Conservation (phyloP, 2,329 filamentous ascomycete genomes). For the Pestalotiopsis sp. region DNA sequence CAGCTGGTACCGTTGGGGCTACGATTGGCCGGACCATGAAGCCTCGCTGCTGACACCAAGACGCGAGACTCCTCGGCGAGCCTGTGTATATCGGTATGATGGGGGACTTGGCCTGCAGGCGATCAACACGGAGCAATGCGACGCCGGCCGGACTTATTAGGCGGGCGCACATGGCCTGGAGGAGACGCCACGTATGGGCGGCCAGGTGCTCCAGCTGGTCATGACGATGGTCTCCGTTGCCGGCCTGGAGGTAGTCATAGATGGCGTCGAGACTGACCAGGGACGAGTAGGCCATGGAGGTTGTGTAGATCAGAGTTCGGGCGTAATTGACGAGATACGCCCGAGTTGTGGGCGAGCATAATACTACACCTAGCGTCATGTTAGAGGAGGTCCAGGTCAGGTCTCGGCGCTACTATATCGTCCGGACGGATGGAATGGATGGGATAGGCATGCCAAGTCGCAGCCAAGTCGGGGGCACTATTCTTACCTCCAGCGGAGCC, state of each 20-base stretch:
- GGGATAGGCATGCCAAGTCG: no score
- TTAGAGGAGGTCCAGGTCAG: conserved; percentile 17
- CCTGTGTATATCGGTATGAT: conserved; percentile 58
- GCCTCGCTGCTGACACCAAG: conserved; percentile 49
- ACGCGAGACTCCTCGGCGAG: conserved; percentile 52
- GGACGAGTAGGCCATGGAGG: conserved; percentile 62
- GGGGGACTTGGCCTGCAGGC: conserved; percentile 40
- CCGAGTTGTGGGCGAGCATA: conserved; percentile 60
- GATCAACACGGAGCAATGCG: neutral
- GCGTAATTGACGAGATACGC: conserved; percentile 75
- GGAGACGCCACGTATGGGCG: conserved; percentile 21
- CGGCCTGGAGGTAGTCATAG: conserved; percentile 27
- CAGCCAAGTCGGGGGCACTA: neutral
- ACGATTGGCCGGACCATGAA: conserved; percentile 60
- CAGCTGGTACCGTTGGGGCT: conserved; percentile 57
- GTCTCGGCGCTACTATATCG: conserved; percentile 14
- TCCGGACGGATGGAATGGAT: neutral
- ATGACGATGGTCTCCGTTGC: conserved; percentile 22
- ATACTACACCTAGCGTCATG: conserved; percentile 51
- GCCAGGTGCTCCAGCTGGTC: conserved; percentile 44
- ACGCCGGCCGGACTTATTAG: neutral
- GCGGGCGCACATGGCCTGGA: conserved; percentile 32
- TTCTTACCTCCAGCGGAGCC: conserved; percentile 67
- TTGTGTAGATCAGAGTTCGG: conserved; percentile 74
- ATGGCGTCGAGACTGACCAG: conserved; percentile 28